Percentiles rank a stretch among this genome's conserved stretches.
Conservation (phyloP, 208 protist species). For the Leishmania tarentolae region DNA sequence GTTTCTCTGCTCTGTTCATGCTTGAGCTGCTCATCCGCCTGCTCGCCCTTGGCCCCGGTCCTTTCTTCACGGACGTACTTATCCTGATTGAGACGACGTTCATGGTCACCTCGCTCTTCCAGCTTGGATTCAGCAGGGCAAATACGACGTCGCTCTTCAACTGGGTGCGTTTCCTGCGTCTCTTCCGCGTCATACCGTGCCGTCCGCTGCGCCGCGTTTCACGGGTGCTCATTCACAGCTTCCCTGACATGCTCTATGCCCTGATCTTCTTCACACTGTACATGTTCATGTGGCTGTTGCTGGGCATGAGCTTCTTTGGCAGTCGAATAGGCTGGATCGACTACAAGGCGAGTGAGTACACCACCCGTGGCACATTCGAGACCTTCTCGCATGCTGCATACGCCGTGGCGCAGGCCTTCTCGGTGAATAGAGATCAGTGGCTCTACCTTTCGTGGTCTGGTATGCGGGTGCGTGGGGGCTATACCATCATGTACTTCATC, state of each 20-base stretch:
- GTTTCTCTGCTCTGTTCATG: slow-evolving; percentile 84
- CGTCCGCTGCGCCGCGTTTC: slow-evolving; percentile 67
- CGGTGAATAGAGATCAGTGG: slow-evolving; percentile 84
- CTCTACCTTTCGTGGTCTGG: slow-evolving; percentile 85
- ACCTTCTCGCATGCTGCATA: slow-evolving; percentile 82
- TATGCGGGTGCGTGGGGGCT: slow-evolving; percentile 77
- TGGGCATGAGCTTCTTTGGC: slow-evolving; percentile 93
- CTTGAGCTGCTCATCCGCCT: slow-evolving; percentile 86
- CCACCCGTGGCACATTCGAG: slow-evolving; percentile 73
- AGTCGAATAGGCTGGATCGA: slow-evolving; percentile 65
- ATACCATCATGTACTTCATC: slow-evolving; percentile 91
- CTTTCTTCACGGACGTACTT: slow-evolving; percentile 77
- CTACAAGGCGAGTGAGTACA: slow-evolving; percentile 38
- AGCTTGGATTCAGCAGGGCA: slow-evolving; percentile 83
- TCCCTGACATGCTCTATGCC: slow-evolving; percentile 85
- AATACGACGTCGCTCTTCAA: slow-evolving; percentile 91
- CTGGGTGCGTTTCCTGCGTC: slow-evolving; percentile 80
- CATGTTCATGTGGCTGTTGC: slow-evolving; percentile 92
- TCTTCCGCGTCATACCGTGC: slow-evolving; percentile 70
- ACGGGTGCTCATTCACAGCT: slow-evolving; percentile 78
- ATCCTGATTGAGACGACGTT: slow-evolving; percentile 78
- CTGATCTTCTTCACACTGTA: slow-evolving; percentile 89
- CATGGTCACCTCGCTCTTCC: slow-evolving; percentile 84
- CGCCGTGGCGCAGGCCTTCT: slow-evolving; percentile 88
- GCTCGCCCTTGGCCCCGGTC: slow-evolving; percentile 74